Conservation (phyloP, 345 rosid species). For the Lenwebbia sp. region DNA sequence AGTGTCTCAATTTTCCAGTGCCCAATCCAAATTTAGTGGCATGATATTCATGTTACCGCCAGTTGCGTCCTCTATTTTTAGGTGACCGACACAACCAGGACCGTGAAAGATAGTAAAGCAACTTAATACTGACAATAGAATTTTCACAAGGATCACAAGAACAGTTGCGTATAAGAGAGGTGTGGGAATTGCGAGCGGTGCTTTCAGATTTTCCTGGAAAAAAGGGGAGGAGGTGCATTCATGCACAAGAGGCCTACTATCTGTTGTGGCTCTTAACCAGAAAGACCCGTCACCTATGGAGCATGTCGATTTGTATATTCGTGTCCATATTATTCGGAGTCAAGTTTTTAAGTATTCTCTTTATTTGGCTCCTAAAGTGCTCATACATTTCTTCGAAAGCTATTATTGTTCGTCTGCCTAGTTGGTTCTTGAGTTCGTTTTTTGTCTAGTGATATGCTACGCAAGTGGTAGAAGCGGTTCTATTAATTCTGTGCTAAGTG, state of each 20-base stretch:
- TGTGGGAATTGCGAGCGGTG: not conserved
- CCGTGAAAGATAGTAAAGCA: not conserved
- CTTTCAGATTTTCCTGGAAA: not conserved
- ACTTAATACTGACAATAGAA: not conserved
- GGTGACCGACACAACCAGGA: not conserved
- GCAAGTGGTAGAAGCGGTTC: no score
- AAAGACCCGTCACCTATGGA: not conserved
- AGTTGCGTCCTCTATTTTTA: not conserved
- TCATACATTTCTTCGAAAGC: not conserved
- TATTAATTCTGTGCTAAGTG: no score
- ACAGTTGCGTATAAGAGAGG: not conserved
- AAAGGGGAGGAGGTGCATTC: not conserved
- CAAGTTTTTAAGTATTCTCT: not conserved
- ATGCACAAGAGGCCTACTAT: not conserved
- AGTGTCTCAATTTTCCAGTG: not conserved
- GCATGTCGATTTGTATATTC: not conserved
- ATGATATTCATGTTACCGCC: not conserved
- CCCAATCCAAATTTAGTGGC: not conserved
- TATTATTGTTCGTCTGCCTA: no score
- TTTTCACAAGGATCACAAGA: not conserved
- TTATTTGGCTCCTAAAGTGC: not conserved
- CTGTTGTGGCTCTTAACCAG: not conserved
- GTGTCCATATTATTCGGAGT: not conserved
- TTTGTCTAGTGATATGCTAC: no score
- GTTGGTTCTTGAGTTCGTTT: no score